phyloP scores from a whole-genome alignment of 2,329 filamentous ascomycete species.

The Colletotrichum limetticola region DNA sequence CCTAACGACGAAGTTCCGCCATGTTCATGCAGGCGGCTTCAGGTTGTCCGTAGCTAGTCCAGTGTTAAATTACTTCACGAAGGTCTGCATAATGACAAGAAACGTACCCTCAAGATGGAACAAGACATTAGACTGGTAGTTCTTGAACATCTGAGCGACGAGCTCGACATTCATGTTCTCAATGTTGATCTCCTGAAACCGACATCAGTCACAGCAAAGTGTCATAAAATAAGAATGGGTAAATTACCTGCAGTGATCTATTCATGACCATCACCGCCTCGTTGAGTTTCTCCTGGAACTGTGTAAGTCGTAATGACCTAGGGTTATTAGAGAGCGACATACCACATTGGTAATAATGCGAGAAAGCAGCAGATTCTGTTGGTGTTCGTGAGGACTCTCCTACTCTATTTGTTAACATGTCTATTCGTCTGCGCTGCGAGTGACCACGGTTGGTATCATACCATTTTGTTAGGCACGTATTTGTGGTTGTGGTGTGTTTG shows the following conservation, averaged over 20 bases:
- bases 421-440: neutral
- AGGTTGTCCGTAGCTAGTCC: conserved; percentile 55
- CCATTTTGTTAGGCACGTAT: conserved; percentile 26
- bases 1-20: neutral
- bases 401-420: conserved; percentile 41
- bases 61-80: neutral
- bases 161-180: conserved; percentile 99
- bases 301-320: conserved; percentile 26
- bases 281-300: conserved; percentile 89
- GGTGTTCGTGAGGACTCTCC: conserved; percentile 98
- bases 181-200: conserved; percentile 87
- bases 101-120: conserved; percentile 92
- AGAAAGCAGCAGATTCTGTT: conserved; percentile 91
- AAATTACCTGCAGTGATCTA: conserved; percentile 81
- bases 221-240: neutral
- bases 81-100: too few relatives aligned
- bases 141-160: conserved; percentile 99
- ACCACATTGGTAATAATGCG: conserved; percentile 98
- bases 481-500: conserved; percentile 13
- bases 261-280: conserved; percentile 94
- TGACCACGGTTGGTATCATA: neutral
- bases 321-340: conserved; percentile 51
- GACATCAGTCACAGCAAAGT: neutral
- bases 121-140: conserved; percentile 97
- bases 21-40: conserved; percentile 77